phyloP scores from a whole-genome alignment of 106 monocot genomes.

The Alisma plantagoaquatica region DNA sequence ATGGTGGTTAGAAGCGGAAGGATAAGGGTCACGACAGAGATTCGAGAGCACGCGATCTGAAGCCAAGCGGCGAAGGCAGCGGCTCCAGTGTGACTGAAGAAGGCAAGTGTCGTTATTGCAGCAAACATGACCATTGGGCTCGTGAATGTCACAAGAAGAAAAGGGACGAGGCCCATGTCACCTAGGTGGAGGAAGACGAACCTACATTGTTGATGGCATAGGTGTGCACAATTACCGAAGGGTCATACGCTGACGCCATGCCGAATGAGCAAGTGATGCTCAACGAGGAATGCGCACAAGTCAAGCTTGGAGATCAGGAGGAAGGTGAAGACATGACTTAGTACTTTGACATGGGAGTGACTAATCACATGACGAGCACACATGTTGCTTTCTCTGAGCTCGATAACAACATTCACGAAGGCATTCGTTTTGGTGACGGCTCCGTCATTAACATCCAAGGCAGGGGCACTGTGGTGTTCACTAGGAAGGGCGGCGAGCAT shows the following conservation, averaged over 20 bases:
- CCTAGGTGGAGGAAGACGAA: neutral
- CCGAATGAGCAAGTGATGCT: neutral
- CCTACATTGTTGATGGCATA: neutral
- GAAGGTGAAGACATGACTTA: neutral
- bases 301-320: neutral
- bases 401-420: neutral
- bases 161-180: neutral
- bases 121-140: no score
- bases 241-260: neutral
- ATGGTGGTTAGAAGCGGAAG: neutral
- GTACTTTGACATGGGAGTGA: neutral
- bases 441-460: neutral
- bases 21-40: no score
- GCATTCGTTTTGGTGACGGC: neutral
- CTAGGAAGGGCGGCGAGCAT: no score
- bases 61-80: no score
- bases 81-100: no score
- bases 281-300: neutral
- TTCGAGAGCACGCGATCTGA: neutral
- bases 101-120: no score
- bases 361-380: neutral
- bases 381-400: neutral
- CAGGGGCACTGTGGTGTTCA: neutral
- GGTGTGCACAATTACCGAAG: neutral
- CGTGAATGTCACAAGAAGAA: neutral